Base-by-base conservation (phyloP, 768 basidiomycete genomes). In the Mycena amicta region DNA sequence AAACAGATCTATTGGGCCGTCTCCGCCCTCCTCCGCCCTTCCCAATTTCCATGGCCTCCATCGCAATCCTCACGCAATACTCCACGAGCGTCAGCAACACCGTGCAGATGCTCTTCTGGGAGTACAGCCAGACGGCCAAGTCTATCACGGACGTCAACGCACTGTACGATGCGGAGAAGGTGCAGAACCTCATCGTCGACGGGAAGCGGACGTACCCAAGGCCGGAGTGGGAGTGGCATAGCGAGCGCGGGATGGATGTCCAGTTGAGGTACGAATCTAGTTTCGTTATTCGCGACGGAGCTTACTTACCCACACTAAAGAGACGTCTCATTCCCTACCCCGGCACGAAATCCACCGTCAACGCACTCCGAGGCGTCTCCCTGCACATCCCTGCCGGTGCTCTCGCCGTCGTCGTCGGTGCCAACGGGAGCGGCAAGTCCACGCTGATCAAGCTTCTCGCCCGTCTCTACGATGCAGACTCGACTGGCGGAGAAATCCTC, bases 311-410 rank as follows among this genome's bases (percentile, higher is more conserved):
- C n/a, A n/a, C n/a, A n/a, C n/a, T n/a, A n/a, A n/a, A 78, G 78
- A 5, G 64, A 77, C 45, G 74, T 78, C 4, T 63, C 0, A 78
- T 79, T 50, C 56, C 57, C 16, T 79, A 79, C 53, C 74, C 77
- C 1, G 65, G 57, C 3, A 59, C 55, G 20, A 56, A 66, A 15
- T 45, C 50, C 3, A 58, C 20, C 2, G 50, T 54, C 12, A 51
- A 45, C 28, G 66, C 62, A 13, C 43, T 73, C 12, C 39, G 52
- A 8, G 59, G 68, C 46, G 55, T 75, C 23, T 70, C 71, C 4
- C 66, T 75, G 56, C 60, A 52, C n/a, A 66, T 75, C 49, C 46
- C 59, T 2, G 57, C 69, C 1, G 74, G 74, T 8, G 57, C 64
- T 12, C 61, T 74, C 1, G 71, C 67, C n/a, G 70, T 75, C 46